Percentiles rank a stretch among this genome's conserved stretches.
These are phyloP conservation scores for Lentinula raphanica DNA, from an alignment of 768 basidiomycete genomes.

Conservation along the genomic window DNA sequence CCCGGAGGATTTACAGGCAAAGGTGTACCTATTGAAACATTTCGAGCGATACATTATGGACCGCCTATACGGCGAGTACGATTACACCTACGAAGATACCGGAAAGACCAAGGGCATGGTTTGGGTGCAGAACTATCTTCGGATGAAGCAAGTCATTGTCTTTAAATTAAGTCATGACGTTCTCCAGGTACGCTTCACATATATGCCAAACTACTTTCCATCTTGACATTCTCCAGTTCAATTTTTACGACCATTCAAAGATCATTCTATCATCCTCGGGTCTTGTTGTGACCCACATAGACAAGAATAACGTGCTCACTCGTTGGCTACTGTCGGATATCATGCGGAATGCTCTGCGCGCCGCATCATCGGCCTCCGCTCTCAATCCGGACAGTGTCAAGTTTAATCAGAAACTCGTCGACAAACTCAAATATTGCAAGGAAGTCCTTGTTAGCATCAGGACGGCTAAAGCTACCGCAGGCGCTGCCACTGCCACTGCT, in stretches of 20 bases:
- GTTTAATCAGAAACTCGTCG: constrained; percentile 59
- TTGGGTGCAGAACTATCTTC: constrained; percentile 90
- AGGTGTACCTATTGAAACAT: constrained; percentile 88
- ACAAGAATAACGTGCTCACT: constrained; percentile 78
- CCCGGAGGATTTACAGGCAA: constrained; percentile 81
- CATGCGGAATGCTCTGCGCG: constrained; percentile 48
- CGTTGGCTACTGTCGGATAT: constrained; percentile 69
- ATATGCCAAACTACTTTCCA: constrained; percentile 4
- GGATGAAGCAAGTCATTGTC: constrained; percentile 96
- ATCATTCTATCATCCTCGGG: constrained; percentile 82
- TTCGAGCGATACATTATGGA: constrained; percentile 96
- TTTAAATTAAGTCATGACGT: constrained; percentile 96
- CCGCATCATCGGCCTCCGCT: constrained; percentile 17
- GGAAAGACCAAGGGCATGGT: constrained; percentile 79
- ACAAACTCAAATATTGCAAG: constrained; percentile 82
- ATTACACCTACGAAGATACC: constrained; percentile 72
- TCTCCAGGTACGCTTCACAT: constrained; percentile 66
- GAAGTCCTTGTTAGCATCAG: constrained; percentile 74
- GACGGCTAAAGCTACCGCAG: constrained; percentile 37
- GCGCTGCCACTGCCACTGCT: not conserved
- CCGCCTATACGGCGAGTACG: constrained; percentile 76
- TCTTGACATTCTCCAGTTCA: constrained; percentile 60
- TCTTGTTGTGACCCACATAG: constrained; percentile 80
- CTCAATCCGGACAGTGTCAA: constrained; percentile 53
- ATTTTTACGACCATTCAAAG: constrained; percentile 98